Evolutionary conservation across 2,329 filamentous ascomycete genomes (phyloP).

Genomic region (Pseudogymnoascus sp.): DNA sequence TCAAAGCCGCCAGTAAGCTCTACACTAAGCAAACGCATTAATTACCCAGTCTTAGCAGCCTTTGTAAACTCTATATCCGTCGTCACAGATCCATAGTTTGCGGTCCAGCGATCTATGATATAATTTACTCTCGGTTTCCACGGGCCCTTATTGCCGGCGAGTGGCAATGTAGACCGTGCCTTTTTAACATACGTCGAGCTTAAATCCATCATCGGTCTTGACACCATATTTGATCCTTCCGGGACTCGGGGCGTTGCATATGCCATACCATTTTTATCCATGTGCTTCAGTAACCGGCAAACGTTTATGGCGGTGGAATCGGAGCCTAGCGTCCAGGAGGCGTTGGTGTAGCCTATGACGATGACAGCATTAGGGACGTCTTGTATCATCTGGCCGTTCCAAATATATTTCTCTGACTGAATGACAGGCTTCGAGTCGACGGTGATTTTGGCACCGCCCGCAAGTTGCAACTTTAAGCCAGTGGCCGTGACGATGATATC

Average conservation of each 20-base stretch:
- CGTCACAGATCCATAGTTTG: constrained; percentile 21
- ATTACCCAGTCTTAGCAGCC: neutral
- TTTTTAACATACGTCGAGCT: constrained; percentile 23
- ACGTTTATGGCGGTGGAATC: constrained; percentile 31
- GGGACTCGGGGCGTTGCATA: constrained; percentile 17
- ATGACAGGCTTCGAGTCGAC: constrained; percentile 46
- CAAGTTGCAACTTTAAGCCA: constrained; percentile 50
- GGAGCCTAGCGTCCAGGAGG: constrained; percentile 58
- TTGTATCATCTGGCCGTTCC: constrained; percentile 58
- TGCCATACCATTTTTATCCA: constrained; percentile 15
- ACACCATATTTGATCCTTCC: constrained; percentile 11
- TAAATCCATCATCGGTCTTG: constrained; percentile 17
- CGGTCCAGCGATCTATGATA: constrained; percentile 24
- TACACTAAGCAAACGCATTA: neutral
- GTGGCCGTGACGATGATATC: constrained; percentile 65
- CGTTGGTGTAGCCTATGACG: constrained; percentile 56
- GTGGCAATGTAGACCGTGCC: constrained; percentile 19
- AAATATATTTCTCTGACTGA: constrained; percentile 44
- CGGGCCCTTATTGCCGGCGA: constrained; percentile 19
- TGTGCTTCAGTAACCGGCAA: constrained; percentile 24
- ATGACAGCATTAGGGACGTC: constrained; percentile 55
- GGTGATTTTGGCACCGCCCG: constrained; percentile 41
- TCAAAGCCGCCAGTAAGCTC: neutral
- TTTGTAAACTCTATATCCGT: constrained; percentile 15
- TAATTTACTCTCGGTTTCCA: constrained; percentile 25